phyloP scores from a whole-genome alignment of 2,329 filamentous ascomycete species.

The Decorospora gaudefroyi region DNA sequence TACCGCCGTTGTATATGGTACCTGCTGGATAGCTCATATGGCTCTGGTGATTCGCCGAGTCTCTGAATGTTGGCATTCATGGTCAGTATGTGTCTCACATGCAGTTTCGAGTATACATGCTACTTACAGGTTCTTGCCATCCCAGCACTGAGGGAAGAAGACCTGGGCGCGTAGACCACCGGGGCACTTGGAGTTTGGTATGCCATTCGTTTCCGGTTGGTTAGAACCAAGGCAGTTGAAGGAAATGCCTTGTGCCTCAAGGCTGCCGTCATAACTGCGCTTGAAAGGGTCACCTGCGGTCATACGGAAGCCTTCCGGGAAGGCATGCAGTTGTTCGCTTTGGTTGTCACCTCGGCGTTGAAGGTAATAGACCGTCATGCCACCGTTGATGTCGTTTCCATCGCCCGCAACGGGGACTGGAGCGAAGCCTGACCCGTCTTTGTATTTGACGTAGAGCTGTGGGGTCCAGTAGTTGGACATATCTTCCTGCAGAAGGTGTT shows the following conservation, averaged over 20 bases:
- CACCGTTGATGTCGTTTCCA: conserved; percentile 52
- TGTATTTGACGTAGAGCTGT: conserved; percentile 65
- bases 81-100: no score
- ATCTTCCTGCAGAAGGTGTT: conserved; percentile 17
- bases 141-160: conserved; percentile 76
- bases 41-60: conserved; percentile 63
- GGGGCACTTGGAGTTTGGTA: conserved; percentile 69
- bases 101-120: no score
- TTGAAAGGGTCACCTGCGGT: conserved; percentile 67
- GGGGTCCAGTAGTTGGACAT: conserved; percentile 77
- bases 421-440: conserved; percentile 53
- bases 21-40: conserved; percentile 64
- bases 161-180: conserved; percentile 66
- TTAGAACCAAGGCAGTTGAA: conserved; percentile 60
- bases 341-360: conserved; percentile 55
- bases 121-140: conserved; percentile 62
- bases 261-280: conserved; percentile 57
- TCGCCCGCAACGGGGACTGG: conserved; percentile 63
- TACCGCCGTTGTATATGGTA: conserved; percentile 54
- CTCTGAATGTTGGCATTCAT: no score
- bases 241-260: conserved; percentile 57
- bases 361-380: conserved; percentile 77
- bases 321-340: conserved; percentile 68
- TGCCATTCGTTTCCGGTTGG: conserved; percentile 56
- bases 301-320: conserved; percentile 73